Percentiles rank a stretch among this genome's conserved stretches.
These are phyloP conservation scores for Citrus glauca DNA, from an alignment of 345 rosid species.

Conservation along the genomic window DNA sequence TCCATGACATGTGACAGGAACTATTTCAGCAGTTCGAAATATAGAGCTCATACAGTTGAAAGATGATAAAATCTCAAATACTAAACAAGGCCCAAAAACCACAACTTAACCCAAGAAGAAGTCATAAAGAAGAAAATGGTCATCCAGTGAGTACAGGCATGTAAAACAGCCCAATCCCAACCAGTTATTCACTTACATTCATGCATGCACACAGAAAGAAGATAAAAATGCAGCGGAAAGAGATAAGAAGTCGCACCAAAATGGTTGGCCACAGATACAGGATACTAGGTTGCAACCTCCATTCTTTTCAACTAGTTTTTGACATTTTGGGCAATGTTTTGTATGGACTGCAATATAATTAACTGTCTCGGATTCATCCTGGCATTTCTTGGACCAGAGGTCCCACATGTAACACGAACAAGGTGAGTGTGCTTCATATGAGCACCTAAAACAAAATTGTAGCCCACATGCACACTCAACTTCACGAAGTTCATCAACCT, in stretches of 20 bases:
- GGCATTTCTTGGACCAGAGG: slow-evolving; percentile 43
- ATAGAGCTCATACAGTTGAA: not conserved
- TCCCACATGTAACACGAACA: slow-evolving; percentile 41
- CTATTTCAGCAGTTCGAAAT: not conserved
- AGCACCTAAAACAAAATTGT: slow-evolving; percentile 42
- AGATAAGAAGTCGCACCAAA: slow-evolving; percentile 44
- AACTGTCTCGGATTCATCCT: slow-evolving; percentile 52
- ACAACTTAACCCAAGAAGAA: not conserved
- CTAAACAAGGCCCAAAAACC: not conserved
- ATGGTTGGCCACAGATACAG: slow-evolving; percentile 56
- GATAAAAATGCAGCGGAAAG: not conserved
- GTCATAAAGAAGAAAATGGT: not conserved
- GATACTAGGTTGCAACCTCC: slow-evolving; percentile 67
- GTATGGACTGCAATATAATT: slow-evolving; percentile 56
- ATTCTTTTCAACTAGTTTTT: slow-evolving; percentile 54
- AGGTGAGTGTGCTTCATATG: slow-evolving; percentile 38
- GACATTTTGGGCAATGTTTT: slow-evolving; percentile 63
- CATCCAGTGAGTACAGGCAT: not conserved
- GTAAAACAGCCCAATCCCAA: not conserved
- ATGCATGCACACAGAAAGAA: not conserved
- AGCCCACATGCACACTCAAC: slow-evolving; percentile 36
- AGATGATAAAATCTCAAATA: not conserved
- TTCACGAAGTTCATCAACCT: slow-evolving; percentile 33
- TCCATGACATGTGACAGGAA: not conserved
- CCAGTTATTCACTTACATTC: not conserved